phyloP scores from a whole-genome alignment of 805 yeast genomes.

The Saccharomycopsis amapae region DNA sequence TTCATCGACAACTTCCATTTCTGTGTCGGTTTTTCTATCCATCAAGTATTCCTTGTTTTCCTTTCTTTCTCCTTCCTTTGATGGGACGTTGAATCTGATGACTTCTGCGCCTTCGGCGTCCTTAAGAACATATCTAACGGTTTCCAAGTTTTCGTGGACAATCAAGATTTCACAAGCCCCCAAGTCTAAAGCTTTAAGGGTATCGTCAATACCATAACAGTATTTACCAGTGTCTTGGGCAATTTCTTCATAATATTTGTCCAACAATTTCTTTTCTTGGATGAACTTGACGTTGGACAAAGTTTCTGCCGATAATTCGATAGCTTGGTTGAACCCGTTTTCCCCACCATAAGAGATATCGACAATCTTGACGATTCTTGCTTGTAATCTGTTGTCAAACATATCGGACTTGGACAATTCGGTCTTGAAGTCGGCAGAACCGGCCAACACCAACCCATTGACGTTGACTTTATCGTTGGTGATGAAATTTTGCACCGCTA shows the following conservation, averaged over 20 bases:
- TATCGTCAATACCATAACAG: slow-evolving; percentile 97
- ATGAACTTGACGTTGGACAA: slow-evolving; percentile 94
- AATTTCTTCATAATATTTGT: slow-evolving; percentile 91
- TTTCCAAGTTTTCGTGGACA: slow-evolving; percentile 87
- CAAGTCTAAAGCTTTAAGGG: slow-evolving; percentile 89
- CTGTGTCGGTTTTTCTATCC: slow-evolving; percentile 82
- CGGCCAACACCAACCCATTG: slow-evolving; percentile 92
- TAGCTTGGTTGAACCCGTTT: slow-evolving; percentile 98
- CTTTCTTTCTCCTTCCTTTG: slow-evolving; percentile 34
- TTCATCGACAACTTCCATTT: slow-evolving; percentile 85
- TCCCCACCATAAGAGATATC: slow-evolving; percentile 99
- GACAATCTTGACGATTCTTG: slow-evolving; percentile 84
- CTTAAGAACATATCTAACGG: slow-evolving; percentile 74
- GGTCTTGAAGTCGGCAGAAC: slow-evolving; percentile 98
- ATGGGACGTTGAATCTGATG: slow-evolving; percentile 63
- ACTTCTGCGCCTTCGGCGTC: slow-evolving; percentile 75
- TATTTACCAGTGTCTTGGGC: slow-evolving; percentile 95
- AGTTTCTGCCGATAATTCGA: slow-evolving; percentile 95
- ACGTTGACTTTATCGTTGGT: slow-evolving; percentile 92
- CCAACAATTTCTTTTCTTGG: slow-evolving; percentile 94
- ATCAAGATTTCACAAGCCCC: slow-evolving; percentile 94
- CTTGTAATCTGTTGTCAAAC: slow-evolving; percentile 83
- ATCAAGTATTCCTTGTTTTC: slow-evolving; percentile 68
- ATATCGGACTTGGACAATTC: slow-evolving; percentile 89
- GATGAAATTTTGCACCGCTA: slow-evolving; percentile 94